Evolutionary conservation across 495 filamentous ascomycete genomes (phyloP).

Genomic region (Rostrohypoxylon terebratum): DNA sequence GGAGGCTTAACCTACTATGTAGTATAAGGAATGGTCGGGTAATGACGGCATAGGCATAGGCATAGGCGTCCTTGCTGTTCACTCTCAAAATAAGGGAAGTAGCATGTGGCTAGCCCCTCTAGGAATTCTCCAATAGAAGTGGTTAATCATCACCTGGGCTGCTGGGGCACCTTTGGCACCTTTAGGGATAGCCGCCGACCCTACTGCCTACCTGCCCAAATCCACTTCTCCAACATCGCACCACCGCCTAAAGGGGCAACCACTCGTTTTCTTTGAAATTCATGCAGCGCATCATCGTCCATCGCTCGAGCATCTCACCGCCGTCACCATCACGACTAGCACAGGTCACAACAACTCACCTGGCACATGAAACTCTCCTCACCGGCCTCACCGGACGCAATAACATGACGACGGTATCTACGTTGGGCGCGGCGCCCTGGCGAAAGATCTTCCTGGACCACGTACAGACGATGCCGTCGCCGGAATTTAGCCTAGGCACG

Average conservation of each 20-base stretch:
- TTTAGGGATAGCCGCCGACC: not conserved
- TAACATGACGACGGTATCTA: constrained; percentile 38
- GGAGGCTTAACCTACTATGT: too few species aligned
- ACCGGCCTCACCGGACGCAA: not conserved
- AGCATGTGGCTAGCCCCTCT: not conserved
- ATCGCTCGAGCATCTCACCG: constrained; percentile 20
- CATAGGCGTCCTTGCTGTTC: not conserved
- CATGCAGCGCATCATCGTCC: constrained; percentile 35
- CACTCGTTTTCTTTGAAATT: constrained; percentile 2
- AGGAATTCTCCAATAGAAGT: not conserved
- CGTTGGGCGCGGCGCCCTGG: constrained; percentile 66
- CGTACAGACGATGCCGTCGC: constrained; percentile 66
- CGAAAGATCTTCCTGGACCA: constrained; percentile 73
- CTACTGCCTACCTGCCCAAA: not conserved
- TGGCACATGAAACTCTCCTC: not conserved
- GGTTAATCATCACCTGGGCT: constrained; percentile 9
- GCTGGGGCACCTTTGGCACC: too few species aligned
- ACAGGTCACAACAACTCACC: constrained; percentile 24
- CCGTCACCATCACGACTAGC: constrained; percentile 24
- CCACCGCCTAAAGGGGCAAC: constrained; percentile 2
- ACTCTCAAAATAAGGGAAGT: constrained; percentile 2
- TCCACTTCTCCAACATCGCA: not conserved
- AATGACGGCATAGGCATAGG: constrained; percentile 3
- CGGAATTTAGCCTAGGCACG: constrained; percentile 79
- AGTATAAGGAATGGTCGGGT: not conserved